Evolutionary conservation across 305 asterid genomes (phyloP), one percentile per base, ranked within the genome.

Genomic region (Fraxinus sp.): DNA sequence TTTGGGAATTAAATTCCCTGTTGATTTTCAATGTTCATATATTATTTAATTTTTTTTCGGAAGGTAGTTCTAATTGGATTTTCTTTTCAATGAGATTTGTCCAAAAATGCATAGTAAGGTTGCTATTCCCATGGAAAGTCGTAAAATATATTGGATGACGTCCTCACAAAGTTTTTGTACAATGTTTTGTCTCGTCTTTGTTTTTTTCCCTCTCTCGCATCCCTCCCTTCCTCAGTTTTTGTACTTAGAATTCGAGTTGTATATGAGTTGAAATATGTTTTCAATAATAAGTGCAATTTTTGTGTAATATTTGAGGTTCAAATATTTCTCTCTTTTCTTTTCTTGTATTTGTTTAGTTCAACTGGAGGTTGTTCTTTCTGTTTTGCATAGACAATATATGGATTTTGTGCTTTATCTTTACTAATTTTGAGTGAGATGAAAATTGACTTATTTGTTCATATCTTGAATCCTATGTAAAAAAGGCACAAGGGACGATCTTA

Each of bases 21-120:
- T 84, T 57, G 74, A 79, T 74, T 82, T 83, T 80, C 59, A 55
- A 78, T 77, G 85, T 77, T 78, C 81, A 81, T 88, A 87, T 68
- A 55, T 80, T 35, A 84, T 84, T 44, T 66, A 75, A 18, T 79
- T 92, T 92, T 93, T 91, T 92, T 89, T 32, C 80, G 90, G 89
- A 83, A 81, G 80, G 44, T 79, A 39, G 83, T 86, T 86, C 76
- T 76, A 79, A 80, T 83, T 82, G 83, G 49, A 41, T 66, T 86
- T 84, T 83, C 64, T 59, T 79, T 73, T 76, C 70, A 64, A 77
- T 64, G 84, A 85, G 86, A 81, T 83, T 79, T 52, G 84, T 41
- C 49, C 77, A 64, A 78, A 68, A 77, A 70, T 28, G 68, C 72
- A 75, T 44, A 33, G 77, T 75, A 76, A 74, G 78, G 85, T 74